Conservation (phyloP, 2,329 filamentous ascomycete genomes). For the Aspergillus vadensis region DNA sequence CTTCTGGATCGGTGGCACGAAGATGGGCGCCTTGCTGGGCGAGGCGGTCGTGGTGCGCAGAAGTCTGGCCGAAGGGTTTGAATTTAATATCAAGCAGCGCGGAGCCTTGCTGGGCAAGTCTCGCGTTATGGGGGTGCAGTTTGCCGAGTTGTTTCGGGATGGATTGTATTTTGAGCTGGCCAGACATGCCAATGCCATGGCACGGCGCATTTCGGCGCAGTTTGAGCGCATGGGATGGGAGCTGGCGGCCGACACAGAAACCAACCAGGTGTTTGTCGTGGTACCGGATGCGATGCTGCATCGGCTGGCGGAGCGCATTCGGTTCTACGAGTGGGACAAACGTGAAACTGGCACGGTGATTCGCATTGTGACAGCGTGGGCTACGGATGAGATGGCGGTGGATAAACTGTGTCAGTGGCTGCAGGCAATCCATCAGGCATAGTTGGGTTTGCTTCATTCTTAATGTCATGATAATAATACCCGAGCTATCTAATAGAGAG, state of each 20-base stretch:
- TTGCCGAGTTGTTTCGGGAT: slow-evolving; percentile 52
- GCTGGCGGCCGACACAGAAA: slow-evolving; percentile 51
- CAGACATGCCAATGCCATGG: slow-evolving; percentile 48
- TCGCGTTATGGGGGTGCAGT: slow-evolving; percentile 53
- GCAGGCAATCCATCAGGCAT: neutral
- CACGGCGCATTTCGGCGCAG: slow-evolving; percentile 47
- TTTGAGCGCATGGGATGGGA: slow-evolving; percentile 48
- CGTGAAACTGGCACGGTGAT: slow-evolving; percentile 45
- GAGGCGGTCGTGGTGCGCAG: slow-evolving; percentile 55
- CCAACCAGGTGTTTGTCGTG: slow-evolving; percentile 55
- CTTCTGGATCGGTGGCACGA: slow-evolving; percentile 59
- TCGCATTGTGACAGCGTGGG: slow-evolving; percentile 55
- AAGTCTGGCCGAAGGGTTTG: slow-evolving; percentile 49
- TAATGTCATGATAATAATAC: neutral
- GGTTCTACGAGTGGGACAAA: slow-evolving; percentile 54
- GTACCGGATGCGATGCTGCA: slow-evolving; percentile 45
- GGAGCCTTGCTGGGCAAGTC: slow-evolving; percentile 55
- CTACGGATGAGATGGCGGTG: slow-evolving; percentile 49
- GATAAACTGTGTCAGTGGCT: slow-evolving; percentile 33
- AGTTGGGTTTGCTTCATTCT: neutral
- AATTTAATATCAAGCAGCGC: slow-evolving; percentile 56
- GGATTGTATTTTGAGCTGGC: slow-evolving; percentile 53
- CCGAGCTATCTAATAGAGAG: too few species aligned
- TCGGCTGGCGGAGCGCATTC: slow-evolving; percentile 46
- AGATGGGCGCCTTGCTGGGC: slow-evolving; percentile 54